Conservation (phyloP, 140 eudicot genomes). For the Ambrosia hybrid region DNA sequence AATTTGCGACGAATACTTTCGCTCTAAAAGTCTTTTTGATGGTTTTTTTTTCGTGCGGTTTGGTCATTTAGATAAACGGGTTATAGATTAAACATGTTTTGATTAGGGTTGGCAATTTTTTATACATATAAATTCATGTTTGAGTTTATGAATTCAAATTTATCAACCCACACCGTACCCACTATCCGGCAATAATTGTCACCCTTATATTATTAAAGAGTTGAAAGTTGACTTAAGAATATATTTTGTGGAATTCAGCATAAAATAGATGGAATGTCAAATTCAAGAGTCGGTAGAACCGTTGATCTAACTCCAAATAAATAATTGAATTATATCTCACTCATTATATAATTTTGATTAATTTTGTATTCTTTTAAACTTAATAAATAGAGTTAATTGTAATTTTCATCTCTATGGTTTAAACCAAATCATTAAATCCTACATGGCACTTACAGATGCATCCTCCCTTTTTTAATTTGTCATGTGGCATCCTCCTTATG, state of each 20-base stretch:
- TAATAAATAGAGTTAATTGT: no score
- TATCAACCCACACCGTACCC: background rate
- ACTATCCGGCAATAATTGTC: background rate
- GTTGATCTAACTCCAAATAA: constrained; percentile 9
- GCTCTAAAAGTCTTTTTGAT: no score
- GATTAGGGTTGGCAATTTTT: no score
- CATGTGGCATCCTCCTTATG: no score
- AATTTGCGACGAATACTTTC: no score
- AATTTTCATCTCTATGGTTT: no score
- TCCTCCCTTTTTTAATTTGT: no score
- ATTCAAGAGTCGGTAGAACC: constrained; percentile 7
- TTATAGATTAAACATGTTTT: no score
- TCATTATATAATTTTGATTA: background rate
- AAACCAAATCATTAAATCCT: background rate
- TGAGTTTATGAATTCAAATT: background rate
- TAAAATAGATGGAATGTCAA: constrained; percentile 8
- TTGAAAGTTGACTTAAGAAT: background rate
- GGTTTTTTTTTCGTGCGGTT: no score
- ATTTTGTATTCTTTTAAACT: background rate
- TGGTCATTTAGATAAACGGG: no score
- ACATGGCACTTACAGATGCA: no score
- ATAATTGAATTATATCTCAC: constrained; percentile 4
- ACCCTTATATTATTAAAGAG: background rate
- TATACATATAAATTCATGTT: no score
- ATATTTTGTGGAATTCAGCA: background rate